Evolutionary conservation across 352 stramenopile genomes (phyloP), one percentile per base, ranked within the genome.

Genomic region (Globisporangium camurandrum): DNA sequence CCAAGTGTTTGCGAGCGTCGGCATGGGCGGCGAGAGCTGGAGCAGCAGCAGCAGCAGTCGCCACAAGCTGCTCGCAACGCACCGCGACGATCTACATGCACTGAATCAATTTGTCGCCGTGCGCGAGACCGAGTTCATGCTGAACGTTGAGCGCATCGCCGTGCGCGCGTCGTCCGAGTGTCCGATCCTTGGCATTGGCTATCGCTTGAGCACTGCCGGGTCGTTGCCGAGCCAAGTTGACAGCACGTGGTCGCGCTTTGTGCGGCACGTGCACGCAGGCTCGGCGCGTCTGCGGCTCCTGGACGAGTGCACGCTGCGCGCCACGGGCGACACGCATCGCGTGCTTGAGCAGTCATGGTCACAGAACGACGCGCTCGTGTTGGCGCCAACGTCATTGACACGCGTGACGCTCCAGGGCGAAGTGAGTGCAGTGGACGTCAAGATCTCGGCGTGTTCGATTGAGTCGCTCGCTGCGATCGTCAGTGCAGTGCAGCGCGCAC

Each of bases 1-100:
- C 5, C 72, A 91, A 57, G 38, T 83, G 42, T 91, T 91, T 42
- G 67, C 55, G 10, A 90, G 71, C 40, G 44, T 81, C 3, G 53
- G 62, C 5, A 26, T 84, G 31, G 72, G 71, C 7, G 46, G 55
- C 38, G 68, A 74, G 23, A 51, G 50, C 11, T 20, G 30, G 17
- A 57, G 10, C n/a, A 40, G 34, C n/a, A 57, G 10, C 27, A 40
- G 45, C 23, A n/a, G 59, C 23, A 59, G 65, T 4, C 39, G 41
- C 19, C n/a, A 45, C 17, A 23, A 72, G 10, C 28, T n/a, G 36
- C 40, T 38, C 9, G 8, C 9, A 43, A 57, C 33, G 50, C 30
- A 8, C 8, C 9, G 47, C 1, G 41, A 54, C 40, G 33, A 22
- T 17, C 56, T 81, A 12, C 64, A 77, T 28, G 66, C 70, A 11